These are phyloP conservation scores for Globisporangium cylindrosporum DNA, from an alignment of 352 stramenopile genomes.

Conservation along the genomic window DNA sequence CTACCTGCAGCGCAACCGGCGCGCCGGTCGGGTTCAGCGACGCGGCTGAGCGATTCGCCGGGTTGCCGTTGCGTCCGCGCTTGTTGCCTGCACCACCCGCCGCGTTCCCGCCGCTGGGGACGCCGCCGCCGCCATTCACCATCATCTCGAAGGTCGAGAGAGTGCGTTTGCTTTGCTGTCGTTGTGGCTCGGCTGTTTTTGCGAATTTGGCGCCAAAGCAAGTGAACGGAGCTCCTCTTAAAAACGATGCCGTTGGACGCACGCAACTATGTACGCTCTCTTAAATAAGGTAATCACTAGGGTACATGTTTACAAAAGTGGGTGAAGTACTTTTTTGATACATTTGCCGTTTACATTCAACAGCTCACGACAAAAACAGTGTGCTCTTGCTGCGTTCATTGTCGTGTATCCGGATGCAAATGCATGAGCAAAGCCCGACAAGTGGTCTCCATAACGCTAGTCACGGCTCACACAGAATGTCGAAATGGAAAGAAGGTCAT, in stretches of 20 bases:
- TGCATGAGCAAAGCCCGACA: neutral
- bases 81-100: constrained; percentile 27
- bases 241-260: too few species aligned
- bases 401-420: neutral
- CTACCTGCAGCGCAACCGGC: constrained; percentile 59
- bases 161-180: neutral
- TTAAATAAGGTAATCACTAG: too few species aligned
- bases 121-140: constrained; percentile 16
- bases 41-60: constrained; percentile 14
- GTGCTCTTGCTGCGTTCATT: neutral
- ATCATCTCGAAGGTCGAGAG: neutral
- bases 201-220: constrained; percentile 10
- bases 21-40: constrained; percentile 34
- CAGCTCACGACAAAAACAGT: neutral
- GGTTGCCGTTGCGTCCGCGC: constrained; percentile 35
- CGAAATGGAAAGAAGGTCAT: neutral
- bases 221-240: too few species aligned
- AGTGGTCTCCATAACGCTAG: neutral
- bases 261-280: too few species aligned
- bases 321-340: too few species aligned
- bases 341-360: too few species aligned
- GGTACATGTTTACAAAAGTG: too few species aligned
- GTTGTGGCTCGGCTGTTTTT: neutral
- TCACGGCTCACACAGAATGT: neutral
- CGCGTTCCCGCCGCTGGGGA: constrained; percentile 3